Conservation (phyloP, 306 rosid species). For the Medicago arabica region DNA sequence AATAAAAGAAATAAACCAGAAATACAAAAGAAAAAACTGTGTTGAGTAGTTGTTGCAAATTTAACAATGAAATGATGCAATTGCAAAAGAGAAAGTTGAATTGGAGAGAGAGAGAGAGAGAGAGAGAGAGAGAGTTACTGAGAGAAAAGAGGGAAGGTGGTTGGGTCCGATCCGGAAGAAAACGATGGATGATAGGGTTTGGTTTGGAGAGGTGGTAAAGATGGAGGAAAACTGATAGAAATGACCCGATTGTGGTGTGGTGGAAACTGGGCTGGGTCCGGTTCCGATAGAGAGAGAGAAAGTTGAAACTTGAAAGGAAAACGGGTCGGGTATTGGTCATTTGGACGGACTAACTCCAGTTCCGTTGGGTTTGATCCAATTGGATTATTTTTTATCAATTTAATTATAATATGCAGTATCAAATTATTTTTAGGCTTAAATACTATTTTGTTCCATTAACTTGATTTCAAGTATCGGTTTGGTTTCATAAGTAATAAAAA, state of each 20-base stretch:
- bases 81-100: neutral
- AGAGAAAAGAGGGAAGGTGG: conserved; percentile 6
- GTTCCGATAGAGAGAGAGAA: too few relatives aligned
- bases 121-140: conserved; percentile 1
- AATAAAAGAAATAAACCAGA: neutral
- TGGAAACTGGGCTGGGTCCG: conserved; percentile 22
- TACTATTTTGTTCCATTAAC: too few relatives aligned
- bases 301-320: too few relatives aligned
- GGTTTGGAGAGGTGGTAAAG: conserved; percentile 13
- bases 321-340: conserved; percentile 13
- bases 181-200: neutral
- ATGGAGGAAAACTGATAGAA: neutral
- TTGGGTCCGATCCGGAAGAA: conserved; percentile 19
- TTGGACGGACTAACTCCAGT: too few relatives aligned
- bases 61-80: conserved; percentile 8
- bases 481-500: too few relatives aligned
- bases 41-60: neutral
- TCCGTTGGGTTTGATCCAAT: too few relatives aligned
- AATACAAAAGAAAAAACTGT: neutral
- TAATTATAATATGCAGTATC: too few relatives aligned
- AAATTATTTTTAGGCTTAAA: too few relatives aligned
- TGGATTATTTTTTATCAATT: too few relatives aligned
- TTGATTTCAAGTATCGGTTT: too few relatives aligned
- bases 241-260: conserved; percentile 5
- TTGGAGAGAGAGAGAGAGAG: neutral